A percentile compares a stretch with the other conserved stretches of the same genome.
Evolutionary conservation across 148 eudicot genomes (phyloP).

Genomic region (Arbutus unedo): DNA sequence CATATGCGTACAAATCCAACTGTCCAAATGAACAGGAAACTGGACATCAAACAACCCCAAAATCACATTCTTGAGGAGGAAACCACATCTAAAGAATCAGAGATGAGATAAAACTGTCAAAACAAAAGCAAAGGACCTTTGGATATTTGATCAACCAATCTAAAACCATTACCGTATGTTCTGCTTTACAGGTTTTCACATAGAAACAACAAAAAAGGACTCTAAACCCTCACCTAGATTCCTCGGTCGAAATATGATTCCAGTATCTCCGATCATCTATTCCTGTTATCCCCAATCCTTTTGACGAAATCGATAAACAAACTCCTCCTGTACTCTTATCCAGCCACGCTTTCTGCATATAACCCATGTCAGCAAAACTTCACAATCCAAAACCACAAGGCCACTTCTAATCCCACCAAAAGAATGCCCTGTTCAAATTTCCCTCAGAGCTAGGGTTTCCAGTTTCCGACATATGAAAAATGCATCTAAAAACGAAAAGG

Average conservation of each 20-base stretch:
- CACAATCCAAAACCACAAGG: neutral
- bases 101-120: neutral
- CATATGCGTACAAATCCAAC: neutral
- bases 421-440: neutral
- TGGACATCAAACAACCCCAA: conserved; percentile 21
- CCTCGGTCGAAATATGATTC: conserved; percentile 38
- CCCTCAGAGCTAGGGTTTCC: neutral
- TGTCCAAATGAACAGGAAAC: neutral
- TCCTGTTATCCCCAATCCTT: conserved; percentile 44
- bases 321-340: conserved; percentile 43
- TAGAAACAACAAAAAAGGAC: neutral
- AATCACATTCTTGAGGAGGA: neutral
- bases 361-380: neutral
- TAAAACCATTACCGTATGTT: neutral
- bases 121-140: conserved; percentile 18
- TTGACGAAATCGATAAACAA: conserved; percentile 38
- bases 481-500: neutral
- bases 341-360: conserved; percentile 46
- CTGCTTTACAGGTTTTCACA: neutral
- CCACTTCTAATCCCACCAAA: neutral
- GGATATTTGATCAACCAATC: conserved; percentile 14
- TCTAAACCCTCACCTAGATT: conserved; percentile 31
- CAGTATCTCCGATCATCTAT: conserved; percentile 55
- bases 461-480: neutral
- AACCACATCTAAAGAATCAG: neutral